phyloP scores from a whole-genome alignment of 345 rosid genomes.

The Hibiscus tridactylites region DNA sequence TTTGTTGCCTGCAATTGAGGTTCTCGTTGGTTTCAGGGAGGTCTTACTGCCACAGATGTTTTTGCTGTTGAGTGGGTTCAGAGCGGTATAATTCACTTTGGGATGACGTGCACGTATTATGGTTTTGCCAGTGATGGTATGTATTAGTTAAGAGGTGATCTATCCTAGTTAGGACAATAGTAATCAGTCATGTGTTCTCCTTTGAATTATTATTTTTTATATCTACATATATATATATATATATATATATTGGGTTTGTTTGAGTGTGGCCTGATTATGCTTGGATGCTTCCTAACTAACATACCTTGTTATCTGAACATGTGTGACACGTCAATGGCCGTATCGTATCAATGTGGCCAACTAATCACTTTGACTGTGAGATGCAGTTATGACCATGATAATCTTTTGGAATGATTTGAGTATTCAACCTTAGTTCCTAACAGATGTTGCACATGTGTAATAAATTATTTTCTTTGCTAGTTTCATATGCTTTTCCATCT shows the following conservation, averaged over 20 bases:
- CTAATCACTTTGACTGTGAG: not conserved
- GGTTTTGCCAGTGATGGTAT: constrained; percentile 98
- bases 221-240: not conserved
- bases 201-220: not conserved
- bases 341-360: not conserved
- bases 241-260: not conserved
- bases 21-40: constrained; percentile 57
- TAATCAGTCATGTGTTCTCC: not conserved
- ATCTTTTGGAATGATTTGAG: not conserved
- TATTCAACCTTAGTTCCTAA: not conserved
- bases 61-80: constrained; percentile 97
- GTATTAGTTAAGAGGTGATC: constrained; percentile 15
- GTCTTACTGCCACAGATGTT: constrained; percentile 93
- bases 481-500: not conserved
- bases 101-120: constrained; percentile 90
- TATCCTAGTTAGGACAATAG: not conserved
- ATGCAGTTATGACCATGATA: not conserved
- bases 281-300: constrained; percentile 1
- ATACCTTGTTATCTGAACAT: not conserved
- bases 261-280: not conserved
- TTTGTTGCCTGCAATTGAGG: not conserved
- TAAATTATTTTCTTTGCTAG: not conserved
- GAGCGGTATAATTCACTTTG: constrained; percentile 73
- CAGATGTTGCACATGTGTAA: not conserved
- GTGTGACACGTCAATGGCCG: not conserved